Evolutionary conservation across 1,284 basidiomycete genomes (phyloP).

Genomic region (Trichosporon sp.): DNA sequence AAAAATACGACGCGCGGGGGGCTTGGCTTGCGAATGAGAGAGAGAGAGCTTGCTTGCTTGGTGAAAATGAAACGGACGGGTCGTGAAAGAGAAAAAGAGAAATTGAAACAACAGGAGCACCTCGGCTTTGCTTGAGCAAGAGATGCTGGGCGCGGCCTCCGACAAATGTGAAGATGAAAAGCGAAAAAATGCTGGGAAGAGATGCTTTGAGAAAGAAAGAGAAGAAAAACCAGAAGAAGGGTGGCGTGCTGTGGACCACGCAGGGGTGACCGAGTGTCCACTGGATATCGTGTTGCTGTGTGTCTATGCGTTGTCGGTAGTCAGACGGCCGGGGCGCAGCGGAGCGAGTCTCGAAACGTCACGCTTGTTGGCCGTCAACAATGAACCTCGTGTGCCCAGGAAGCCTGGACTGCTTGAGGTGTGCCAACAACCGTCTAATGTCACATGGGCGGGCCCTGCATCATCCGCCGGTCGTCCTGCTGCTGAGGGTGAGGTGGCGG

Average conservation of each 20-base stretch:
- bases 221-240: too few relatives aligned
- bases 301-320: neutral
- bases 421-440: conserved; percentile 1
- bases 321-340: neutral
- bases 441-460: conserved; percentile 8
- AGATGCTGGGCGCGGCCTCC: neutral
- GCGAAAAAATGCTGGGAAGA: neutral
- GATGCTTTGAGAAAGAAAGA: neutral
- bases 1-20: neutral
- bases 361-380: neutral
- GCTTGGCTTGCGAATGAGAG: neutral
- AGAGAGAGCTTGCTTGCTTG: too few relatives aligned
- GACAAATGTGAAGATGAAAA: neutral
- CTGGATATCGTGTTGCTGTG: neutral
- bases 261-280: neutral
- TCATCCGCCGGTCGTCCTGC: conserved; percentile 18
- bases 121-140: neutral
- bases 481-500: conserved; percentile 18
- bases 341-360: too few relatives aligned
- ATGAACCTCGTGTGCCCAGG: neutral
- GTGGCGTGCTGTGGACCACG: too few relatives aligned
- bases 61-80: neutral
- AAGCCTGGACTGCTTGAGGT: too few relatives aligned
- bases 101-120: neutral
- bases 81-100: neutral